Evolutionary conservation across 345 rosid genomes (phyloP), one percentile per base, ranked within the genome.

Genomic region (Firmiana major): DNA sequence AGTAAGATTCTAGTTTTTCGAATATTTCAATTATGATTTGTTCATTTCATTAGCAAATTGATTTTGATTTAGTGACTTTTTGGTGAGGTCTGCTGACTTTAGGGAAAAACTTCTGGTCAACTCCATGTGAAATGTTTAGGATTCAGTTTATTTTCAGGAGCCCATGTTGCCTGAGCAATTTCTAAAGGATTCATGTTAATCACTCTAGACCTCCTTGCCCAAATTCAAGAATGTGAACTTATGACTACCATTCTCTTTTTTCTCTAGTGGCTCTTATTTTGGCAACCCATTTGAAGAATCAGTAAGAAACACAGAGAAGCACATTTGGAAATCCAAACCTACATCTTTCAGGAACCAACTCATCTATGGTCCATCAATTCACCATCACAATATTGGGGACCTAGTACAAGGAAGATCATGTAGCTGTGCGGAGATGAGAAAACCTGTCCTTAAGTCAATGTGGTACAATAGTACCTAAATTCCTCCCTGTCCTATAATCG

Each of bases 1-100:
- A 90, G 98, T 93, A 90, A 64, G 81, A 40, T 46, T 24, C 36
- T 34, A 7, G 24, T 19, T 51, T 3, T 46, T 75, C 8, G 1
- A 9, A 62, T 38, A 57, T 74, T 74, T 58, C 42, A 26, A 17
- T 11, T 57, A 59, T 74, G 55, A 57, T 42, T 38, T 45, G 31
- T 38, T 40, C 2, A 4, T 42, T 58, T 59, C n/a, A 21, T 45
- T 42, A 24, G 24, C 49, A 55, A 53, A 73, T n/a, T 73, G 49
- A 5, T 21, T 54, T 17, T 21, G 57, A 28, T 51, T 16, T 26
- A 28, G 45, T 26, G 24, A 31, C 9, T 26, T 71, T 28, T 24
- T 9, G 62, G 26, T 31, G 74, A 71, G 22, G 22, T 71, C 7
- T 71, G 4, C 12, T 26, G 4, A 31, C 58, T 51, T 51, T 10